Evolutionary conservation across 2,329 filamentous ascomycete genomes (phyloP).

Genomic region (Verticillium albo-atrum): DNA sequence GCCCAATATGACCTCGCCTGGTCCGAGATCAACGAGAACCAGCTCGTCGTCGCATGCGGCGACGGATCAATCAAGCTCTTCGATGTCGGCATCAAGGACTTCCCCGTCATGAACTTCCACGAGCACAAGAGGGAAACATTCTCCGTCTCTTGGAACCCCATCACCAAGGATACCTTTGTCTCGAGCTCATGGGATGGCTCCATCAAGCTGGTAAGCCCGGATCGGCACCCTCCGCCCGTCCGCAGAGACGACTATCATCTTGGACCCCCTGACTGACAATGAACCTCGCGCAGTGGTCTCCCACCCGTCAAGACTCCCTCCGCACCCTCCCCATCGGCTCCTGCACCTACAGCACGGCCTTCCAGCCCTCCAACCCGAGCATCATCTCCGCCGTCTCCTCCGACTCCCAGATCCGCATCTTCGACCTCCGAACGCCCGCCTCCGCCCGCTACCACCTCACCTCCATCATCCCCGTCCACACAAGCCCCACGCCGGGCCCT

Average conservation of each 20-base stretch:
- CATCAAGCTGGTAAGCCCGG: constrained; percentile 67
- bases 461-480: constrained; percentile 78
- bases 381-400: constrained; percentile 83
- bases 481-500: constrained; percentile 38
- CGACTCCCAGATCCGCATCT: constrained; percentile 85
- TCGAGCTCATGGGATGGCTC: constrained; percentile 96
- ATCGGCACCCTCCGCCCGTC: background rate
- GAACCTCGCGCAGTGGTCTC: constrained; percentile 64
- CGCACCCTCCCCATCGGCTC: constrained; percentile 85
- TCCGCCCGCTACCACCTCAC: constrained; percentile 85
- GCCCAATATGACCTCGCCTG: constrained; percentile 91
- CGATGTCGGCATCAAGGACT: constrained; percentile 75
- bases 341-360: constrained; percentile 91
- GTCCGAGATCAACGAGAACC: constrained; percentile 96
- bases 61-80: constrained; percentile 95
- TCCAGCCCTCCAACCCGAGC: constrained; percentile 81
- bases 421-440: constrained; percentile 83
- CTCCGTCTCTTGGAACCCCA: constrained; percentile 85
- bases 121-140: constrained; percentile 94
- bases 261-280: background rate
- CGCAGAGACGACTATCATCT: background rate
- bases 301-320: constrained; percentile 68
- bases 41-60: constrained; percentile 82
- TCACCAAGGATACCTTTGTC: constrained; percentile 85
- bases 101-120: constrained; percentile 86